Evolutionary conservation across 371 early-diverging fungal species (phyloP).

Genomic region (Mucor plumbeus): DNA sequence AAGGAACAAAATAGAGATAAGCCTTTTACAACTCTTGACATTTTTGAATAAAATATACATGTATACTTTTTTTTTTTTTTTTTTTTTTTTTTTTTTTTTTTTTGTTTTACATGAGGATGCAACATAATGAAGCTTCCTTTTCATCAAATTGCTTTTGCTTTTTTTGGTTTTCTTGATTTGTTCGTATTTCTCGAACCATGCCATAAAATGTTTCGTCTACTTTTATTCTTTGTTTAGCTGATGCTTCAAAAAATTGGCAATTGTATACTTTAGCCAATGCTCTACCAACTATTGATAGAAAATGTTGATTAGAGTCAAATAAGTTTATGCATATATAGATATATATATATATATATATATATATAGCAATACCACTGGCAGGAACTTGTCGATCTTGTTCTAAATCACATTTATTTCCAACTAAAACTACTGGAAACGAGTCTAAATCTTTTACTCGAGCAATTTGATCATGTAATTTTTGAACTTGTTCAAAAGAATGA

Average conservation of each 20-base stretch:
- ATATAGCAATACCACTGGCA: too few relatives aligned
- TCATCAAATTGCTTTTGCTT: conserved; percentile 28
- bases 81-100: too few relatives aligned
- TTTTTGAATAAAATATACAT: conserved; percentile 29
- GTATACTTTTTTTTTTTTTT: not conserved
- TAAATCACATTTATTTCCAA: conserved; percentile 92
- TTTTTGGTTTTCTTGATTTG: conserved; percentile 59
- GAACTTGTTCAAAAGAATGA: conserved; percentile 71
- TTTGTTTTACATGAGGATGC: not conserved
- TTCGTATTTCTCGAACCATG: conserved; percentile 86
- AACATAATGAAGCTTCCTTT: conserved; percentile 3
- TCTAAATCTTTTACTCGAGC: conserved; percentile 80
- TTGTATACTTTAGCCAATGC: conserved; percentile 81
- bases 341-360: too few relatives aligned
- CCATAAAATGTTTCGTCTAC: conserved; percentile 86
- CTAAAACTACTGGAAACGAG: conserved; percentile 78
- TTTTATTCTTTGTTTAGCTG: conserved; percentile 71
- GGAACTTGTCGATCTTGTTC: conserved; percentile 78
- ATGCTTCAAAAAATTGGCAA: conserved; percentile 90
- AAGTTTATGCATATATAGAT: too few relatives aligned
- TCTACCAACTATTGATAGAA: conserved; percentile 52
- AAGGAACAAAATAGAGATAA: conserved; percentile 38
- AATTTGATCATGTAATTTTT: conserved; percentile 66
- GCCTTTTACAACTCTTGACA: conserved; percentile 49
- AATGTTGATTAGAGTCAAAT: too few relatives aligned